Evolutionary conservation across 179 eudicot genomes (phyloP), one percentile per base, ranked within the genome.

Genomic region (Patellifolia procumbens): DNA sequence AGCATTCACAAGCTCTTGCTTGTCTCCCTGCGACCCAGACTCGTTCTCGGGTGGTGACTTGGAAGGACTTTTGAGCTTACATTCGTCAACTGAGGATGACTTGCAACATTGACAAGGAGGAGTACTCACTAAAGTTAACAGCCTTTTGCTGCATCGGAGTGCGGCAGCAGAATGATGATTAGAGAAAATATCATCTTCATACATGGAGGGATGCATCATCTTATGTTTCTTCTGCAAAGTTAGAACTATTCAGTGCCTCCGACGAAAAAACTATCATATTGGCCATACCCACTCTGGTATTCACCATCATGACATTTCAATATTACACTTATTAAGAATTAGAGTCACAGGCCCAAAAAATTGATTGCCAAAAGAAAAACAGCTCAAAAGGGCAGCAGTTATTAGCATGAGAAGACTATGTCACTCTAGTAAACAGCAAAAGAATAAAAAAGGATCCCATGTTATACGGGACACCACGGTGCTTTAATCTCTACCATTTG

Each of bases 151-250:
- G 67, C 56, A 64, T 77, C 86, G 68, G 70, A 78, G 69, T 60
- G 78, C 84, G 75, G 69, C 86, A 37, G 70, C 62, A 46, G 80
- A 75, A 5, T n/a, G 63, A 43, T 49, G 81, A 74, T 46, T 39
- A 34, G 75, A 31, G 43, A 31, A 16, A 73, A 42, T 22, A 45
- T 73, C 46, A 13, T 81, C 85, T 79, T 84, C 87, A 74, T 81
- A 84, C 74, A 84, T 79, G 28, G 82, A 81, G 53, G 87, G 87
- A 63, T 84, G 87, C 81, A 84, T 78, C 72, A n/a, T n/a, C n/a
- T 74, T 81, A 13, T 52, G 76, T 76, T 81, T 76, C 74, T 79
- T 84, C 84, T 84, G 85, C 85, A 73, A 32, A 51, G 48, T 63
- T 15, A 51, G 31, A 78, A 32, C 19, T 31, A 75, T 34, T 70